Evolutionary conservation across 768 basidiomycete species (phyloP), one percentile per base, ranked within the genome.

Genomic region (Harrya chromipes): DNA sequence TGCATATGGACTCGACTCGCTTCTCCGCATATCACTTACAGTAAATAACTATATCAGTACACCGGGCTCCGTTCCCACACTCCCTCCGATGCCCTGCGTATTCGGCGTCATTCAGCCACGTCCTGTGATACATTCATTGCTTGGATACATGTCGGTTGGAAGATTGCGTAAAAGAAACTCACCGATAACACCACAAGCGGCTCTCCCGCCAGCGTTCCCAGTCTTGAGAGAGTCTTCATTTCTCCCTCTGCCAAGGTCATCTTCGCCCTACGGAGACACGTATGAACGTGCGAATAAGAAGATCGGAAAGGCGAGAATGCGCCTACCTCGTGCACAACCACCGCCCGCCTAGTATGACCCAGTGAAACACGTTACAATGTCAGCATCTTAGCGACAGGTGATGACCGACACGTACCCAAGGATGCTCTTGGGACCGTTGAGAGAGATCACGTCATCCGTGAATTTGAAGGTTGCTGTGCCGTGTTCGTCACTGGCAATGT

Each of bases 111-210:
- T 39, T 58, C 54, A 66, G 31, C 29, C 46, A 37, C 50, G 67
- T 2, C 66, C 64, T 65, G 23, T 33, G 19, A 37, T 6, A 35
- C 20, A 20, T 3, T 19, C 20, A 20, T 3, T 19, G 16, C 14
- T 56, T 16, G 36, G 19, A 21, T 26, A 13, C 13, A 38, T 39
- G 40, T 49, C 27, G 29, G 31, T 56, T 11, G 33, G 9, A 19
- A 19, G 40, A 48, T 34, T 37, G 50, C 33, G 37, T 45, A 41
- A 40, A 47, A 35, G 33, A n/a, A n/a, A 50, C 66, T 48, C 64
- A 80, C 86, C 87, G 56, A 91, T 87, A 43, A 91, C 80, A 57
- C 89, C 90, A 61, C 90, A 92, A 12, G 90, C 89, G n/a, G 80
- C 77, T 49, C 88, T 75, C 26, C 74, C 81, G 11, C 85, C 85